Percentiles rank a stretch among this genome's conserved stretches.
Conservation (phyloP, 306 rosid genomes). For the Cyamopsis tetragonoloba region DNA sequence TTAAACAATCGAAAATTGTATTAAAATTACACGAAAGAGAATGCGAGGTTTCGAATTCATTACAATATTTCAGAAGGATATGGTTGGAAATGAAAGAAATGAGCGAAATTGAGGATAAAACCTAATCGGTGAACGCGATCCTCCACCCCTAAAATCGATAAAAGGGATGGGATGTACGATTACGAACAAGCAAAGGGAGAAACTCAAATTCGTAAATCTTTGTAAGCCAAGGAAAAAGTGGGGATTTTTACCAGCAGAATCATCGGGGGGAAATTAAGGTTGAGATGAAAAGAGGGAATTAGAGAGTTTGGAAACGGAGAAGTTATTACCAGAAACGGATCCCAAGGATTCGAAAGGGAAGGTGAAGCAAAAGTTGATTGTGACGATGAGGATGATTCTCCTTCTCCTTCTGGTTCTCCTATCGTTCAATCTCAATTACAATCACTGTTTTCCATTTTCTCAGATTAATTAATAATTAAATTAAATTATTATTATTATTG, state of each 20-base stretch:
- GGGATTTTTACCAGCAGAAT: background rate
- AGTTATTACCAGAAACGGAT: slow-evolving; percentile 43
- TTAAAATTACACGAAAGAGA: background rate
- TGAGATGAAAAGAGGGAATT: background rate
- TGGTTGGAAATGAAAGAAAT: background rate
- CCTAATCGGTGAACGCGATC: slow-evolving; percentile 24
- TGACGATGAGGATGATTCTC: background rate
- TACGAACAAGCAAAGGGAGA: background rate
- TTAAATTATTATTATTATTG: background rate
- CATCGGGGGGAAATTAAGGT: background rate
- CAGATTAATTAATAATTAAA: background rate
- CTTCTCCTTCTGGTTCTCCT: slow-evolving; percentile 14
- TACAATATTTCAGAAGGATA: background rate
- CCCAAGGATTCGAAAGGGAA: slow-evolving; percentile 22
- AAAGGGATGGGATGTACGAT: background rate
- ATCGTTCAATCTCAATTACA: too few species aligned
- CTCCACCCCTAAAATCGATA: background rate
- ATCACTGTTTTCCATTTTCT: background rate
- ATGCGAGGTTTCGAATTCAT: background rate
- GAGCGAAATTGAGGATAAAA: slow-evolving; percentile 9
- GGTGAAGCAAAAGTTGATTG: slow-evolving; percentile 1
- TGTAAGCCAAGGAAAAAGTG: background rate
- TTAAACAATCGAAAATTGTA: background rate
- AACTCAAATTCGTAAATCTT: background rate
- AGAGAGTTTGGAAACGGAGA: background rate